Conservation (phyloP, 768 basidiomycete species). For the Pulveroboletus sp. region DNA sequence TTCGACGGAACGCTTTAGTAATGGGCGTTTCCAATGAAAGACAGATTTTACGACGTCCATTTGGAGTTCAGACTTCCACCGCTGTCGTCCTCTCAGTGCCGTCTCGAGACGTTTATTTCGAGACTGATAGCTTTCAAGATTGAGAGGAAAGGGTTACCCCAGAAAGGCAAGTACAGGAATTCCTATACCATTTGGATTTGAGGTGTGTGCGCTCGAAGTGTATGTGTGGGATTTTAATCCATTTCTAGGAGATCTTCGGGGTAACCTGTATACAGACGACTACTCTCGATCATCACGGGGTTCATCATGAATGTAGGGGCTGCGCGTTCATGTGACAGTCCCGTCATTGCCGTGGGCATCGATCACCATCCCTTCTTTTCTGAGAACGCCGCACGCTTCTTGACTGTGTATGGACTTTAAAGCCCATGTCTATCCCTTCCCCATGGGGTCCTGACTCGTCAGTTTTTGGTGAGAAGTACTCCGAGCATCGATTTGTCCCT, state of each 20-base stretch:
- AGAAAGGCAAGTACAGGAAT: slow-evolving; percentile 1
- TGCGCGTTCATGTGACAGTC: background rate
- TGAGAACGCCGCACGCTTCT: background rate
- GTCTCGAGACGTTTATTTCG: too few relatives aligned
- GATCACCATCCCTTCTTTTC: background rate
- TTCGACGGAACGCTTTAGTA: too few relatives aligned
- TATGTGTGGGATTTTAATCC: background rate
- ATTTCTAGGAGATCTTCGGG: slow-evolving; percentile 7
- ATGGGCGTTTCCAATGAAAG: too few relatives aligned
- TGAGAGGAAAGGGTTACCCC: too few relatives aligned
- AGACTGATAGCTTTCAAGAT: too few relatives aligned
- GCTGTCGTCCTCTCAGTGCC: too few relatives aligned
- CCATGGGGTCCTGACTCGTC: background rate
- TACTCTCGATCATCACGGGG: background rate
- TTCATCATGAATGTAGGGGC: background rate
- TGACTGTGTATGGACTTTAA: slow-evolving; percentile 2
- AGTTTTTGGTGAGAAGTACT: slow-evolving; percentile 1
- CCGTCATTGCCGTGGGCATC: slow-evolving; percentile 1
- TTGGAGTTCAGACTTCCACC: too few relatives aligned
- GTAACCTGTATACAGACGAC: background rate
- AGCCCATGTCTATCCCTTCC: background rate
- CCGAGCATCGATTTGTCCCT: background rate
- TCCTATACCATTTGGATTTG: slow-evolving; percentile 9
- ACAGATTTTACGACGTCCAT: too few relatives aligned
- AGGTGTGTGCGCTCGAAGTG: background rate